These are phyloP conservation scores for Solanum clarkiae DNA, from an alignment of 257 asterid genomes.

Conservation along the genomic window DNA sequence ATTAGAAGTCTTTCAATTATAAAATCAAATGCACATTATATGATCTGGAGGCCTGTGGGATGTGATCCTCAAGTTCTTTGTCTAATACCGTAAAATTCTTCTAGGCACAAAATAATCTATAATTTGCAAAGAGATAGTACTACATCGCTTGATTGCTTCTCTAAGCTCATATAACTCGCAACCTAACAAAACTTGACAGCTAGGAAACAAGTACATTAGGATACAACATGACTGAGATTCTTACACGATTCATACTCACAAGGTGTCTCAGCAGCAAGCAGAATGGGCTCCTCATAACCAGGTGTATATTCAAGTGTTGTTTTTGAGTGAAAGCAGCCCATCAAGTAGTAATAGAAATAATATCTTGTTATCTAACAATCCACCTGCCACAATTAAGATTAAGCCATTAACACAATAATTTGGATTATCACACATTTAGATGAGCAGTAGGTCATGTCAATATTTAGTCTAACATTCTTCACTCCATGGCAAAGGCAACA, in stretches of 20 bases:
- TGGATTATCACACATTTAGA: background rate
- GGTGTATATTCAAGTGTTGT: slow-evolving; percentile 25
- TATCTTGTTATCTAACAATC: background rate
- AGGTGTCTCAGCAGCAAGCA: slow-evolving; percentile 85
- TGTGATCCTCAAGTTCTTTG: background rate
- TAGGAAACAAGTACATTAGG: background rate
- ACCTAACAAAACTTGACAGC: background rate
- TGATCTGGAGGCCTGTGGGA: background rate
- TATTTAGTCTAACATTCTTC: background rate
- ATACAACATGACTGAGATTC: background rate
- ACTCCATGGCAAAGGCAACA: background rate
- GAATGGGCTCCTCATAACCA: slow-evolving; percentile 70
- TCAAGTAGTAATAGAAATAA: background rate
- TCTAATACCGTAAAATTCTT: background rate
- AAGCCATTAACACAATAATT: background rate
- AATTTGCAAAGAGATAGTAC: background rate
- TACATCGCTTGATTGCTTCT: background rate
- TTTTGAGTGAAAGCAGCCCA: slow-evolving; percentile 69
- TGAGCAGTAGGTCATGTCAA: background rate
- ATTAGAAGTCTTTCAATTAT: background rate
- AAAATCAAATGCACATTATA: background rate
- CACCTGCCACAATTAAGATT: background rate
- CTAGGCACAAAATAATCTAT: background rate
- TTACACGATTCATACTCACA: slow-evolving; percentile 41
- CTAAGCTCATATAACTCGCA: background rate